These are phyloP conservation scores for Cordyceps pruinosa DNA, from an alignment of 2,329 filamentous ascomycete genomes.

Conservation along the genomic window DNA sequence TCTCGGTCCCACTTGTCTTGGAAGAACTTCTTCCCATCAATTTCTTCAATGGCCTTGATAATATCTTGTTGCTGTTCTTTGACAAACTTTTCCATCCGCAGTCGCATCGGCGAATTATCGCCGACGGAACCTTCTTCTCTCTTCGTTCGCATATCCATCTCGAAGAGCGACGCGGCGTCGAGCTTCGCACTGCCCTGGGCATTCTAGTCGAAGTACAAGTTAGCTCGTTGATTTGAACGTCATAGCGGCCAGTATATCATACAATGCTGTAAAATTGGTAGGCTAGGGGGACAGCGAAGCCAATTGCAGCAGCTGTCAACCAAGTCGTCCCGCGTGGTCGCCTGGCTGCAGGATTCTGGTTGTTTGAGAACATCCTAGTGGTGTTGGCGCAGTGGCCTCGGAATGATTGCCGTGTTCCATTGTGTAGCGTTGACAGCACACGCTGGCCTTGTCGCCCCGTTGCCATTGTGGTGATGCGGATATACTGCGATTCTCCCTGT, in stretches of 20 bases:
- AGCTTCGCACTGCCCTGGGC: constrained; percentile 37
- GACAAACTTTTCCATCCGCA: constrained; percentile 96
- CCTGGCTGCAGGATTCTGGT: constrained; percentile 18
- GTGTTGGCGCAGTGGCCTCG: constrained; percentile 21
- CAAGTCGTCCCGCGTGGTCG: constrained; percentile 18
- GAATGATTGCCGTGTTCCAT: constrained; percentile 19
- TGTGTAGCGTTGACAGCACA: constrained; percentile 23
- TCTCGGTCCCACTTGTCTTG: constrained; percentile 82
- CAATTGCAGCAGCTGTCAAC: constrained; percentile 37
- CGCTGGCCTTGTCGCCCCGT: constrained; percentile 24
- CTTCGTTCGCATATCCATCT: constrained; percentile 76
- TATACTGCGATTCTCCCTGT: neutral
- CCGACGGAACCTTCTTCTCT: constrained; percentile 61
- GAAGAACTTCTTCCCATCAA: constrained; percentile 78
- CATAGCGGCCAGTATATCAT: neutral
- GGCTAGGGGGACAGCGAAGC: constrained; percentile 44
- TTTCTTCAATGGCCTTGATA: constrained; percentile 69
- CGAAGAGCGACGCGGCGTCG: constrained; percentile 68
- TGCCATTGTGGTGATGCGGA: constrained; percentile 23
- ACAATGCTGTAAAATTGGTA: constrained; percentile 43
- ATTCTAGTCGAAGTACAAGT: constrained; percentile 26
- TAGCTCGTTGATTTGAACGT: neutral
- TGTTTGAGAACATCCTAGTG: constrained; percentile 22
- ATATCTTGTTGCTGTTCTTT: constrained; percentile 88
- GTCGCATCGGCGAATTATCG: constrained; percentile 82